Evolutionary conservation across 2,329 filamentous ascomycete species (phyloP).

Genomic region (Hawksworthiomyces lignivorus): DNA sequence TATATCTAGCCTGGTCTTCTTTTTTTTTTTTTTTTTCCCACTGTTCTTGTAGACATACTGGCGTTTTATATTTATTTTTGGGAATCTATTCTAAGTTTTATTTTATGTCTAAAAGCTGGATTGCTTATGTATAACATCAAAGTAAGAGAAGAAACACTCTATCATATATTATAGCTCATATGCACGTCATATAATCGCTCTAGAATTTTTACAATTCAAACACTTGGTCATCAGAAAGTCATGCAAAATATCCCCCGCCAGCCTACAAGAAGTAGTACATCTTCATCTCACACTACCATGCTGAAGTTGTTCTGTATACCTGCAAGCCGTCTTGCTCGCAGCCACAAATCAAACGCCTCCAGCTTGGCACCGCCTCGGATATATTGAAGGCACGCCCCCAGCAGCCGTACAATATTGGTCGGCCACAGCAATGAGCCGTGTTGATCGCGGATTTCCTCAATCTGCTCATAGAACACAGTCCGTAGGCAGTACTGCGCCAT

Average conservation of each 20-base stretch:
- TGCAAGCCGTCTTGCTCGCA: conserved; percentile 43
- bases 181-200: no score
- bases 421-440: conserved; percentile 52
- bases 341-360: conserved; percentile 55
- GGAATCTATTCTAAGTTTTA: no score
- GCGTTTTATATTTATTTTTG: no score
- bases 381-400: conserved; percentile 51
- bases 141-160: no score
- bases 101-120: no score
- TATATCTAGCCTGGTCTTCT: not conserved
- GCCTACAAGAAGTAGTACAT: no score
- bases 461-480: conserved; percentile 57
- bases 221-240: not conserved
- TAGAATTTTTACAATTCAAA: no score
- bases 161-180: no score
- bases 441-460: conserved; percentile 45
- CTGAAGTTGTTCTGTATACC: conserved; percentile 19
- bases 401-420: conserved; percentile 43
- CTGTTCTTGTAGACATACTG: no score
- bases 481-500: conserved; percentile 60
- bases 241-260: no score
- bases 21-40: conserved; percentile 6
- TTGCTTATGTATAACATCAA: no score
- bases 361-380: conserved; percentile 56
- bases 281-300: not conserved